Base-by-base conservation (phyloP, 2,329 filamentous ascomycete genomes). In the Sporothrix pallida region DNA sequence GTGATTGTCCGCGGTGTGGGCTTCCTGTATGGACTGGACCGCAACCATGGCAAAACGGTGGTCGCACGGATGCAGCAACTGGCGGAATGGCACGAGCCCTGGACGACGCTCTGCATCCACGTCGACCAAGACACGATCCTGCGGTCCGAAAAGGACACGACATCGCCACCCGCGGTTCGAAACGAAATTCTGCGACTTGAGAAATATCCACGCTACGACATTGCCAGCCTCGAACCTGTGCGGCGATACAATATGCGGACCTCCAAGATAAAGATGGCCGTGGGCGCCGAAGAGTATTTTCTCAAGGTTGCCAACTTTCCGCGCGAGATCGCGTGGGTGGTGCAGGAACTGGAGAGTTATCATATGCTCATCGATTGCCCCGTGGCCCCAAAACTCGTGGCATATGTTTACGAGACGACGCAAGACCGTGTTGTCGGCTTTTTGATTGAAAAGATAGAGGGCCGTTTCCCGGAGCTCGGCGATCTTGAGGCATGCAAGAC, bases 161-260 rank as follows among this genome's bases (percentile, higher is more conserved):
- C 15, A n/a, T 7, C n/a, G 10, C 65, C 65, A n/a, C 65, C 65
- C 15, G 13, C 44, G 23, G 20, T 69, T 50, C 48, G 44, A 23
- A 69, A 69, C 37, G 65, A 69, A 46, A 52, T 23, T 69, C 65
- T 69, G n/a, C n/a, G n/a, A 54, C 65, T 69, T 20, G 46, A 52
- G 46, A 10, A 69, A 44, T 69, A 69, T 46, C 65, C 65, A 15
- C 44, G 7, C 3, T 69, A 69, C 46, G 46, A 69, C 37, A 69
- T 69, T 15, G n/a, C 65, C 7, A 54, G 20, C n/a, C 48, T 69
- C 2, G 23, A 26, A 9, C 6, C 17, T 69, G 37, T 69, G 52
- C 65, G 46, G 23, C 44, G 54, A 54, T 50, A 50, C 65, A 69
- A 69, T n/a, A 52, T 46, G 20, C 65, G 65, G 46, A 69, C 65